These are phyloP conservation scores for Myriosclerotinia duriaeana DNA, from an alignment of 2,329 filamentous ascomycete species.

Conservation along the genomic window DNA sequence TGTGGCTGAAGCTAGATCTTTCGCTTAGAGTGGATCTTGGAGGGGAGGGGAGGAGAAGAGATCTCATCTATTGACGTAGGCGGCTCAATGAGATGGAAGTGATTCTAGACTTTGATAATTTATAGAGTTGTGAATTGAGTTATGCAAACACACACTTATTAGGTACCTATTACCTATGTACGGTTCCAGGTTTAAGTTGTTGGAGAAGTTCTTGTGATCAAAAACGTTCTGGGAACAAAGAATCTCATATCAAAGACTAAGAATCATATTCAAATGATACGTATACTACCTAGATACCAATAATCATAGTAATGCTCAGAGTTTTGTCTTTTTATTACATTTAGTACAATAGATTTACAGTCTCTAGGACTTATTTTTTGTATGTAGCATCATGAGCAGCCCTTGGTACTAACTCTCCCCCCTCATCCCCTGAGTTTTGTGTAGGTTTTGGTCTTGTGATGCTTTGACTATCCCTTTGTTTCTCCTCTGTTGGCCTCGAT, in stretches of 20 bases:
- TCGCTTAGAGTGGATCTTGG: conserved; percentile 17
- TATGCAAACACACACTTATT: too few relatives aligned
- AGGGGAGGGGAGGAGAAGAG: background rate
- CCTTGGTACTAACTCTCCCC: conserved; percentile 49
- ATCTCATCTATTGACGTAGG: conserved; percentile 29
- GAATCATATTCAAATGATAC: background rate
- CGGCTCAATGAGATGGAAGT: conserved; percentile 28
- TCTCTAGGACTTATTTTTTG: conserved; percentile 27
- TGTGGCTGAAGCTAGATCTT: conserved; percentile 19
- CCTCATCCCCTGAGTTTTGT: conserved; percentile 41
- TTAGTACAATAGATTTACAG: conserved; percentile 31
- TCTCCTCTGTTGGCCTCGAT: background rate
- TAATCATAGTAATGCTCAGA: background rate
- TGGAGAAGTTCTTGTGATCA: conserved; percentile 1
- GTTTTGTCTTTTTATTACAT: conserved; percentile 30
- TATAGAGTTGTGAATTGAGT: background rate
- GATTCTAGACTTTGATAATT: background rate
- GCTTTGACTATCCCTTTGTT: background rate
- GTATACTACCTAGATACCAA: too few relatives aligned
- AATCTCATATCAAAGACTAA: background rate
- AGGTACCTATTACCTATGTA: too few relatives aligned
- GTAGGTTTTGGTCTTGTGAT: conserved; percentile 27
- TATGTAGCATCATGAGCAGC: conserved; percentile 47
- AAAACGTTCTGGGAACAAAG: background rate
- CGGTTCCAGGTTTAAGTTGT: too few relatives aligned